A percentile compares a stretch with the other conserved stretches of the same genome.
Evolutionary conservation across 352 stramenopile species (phyloP).

Genomic region (Thalassiosira mediterranea): DNA sequence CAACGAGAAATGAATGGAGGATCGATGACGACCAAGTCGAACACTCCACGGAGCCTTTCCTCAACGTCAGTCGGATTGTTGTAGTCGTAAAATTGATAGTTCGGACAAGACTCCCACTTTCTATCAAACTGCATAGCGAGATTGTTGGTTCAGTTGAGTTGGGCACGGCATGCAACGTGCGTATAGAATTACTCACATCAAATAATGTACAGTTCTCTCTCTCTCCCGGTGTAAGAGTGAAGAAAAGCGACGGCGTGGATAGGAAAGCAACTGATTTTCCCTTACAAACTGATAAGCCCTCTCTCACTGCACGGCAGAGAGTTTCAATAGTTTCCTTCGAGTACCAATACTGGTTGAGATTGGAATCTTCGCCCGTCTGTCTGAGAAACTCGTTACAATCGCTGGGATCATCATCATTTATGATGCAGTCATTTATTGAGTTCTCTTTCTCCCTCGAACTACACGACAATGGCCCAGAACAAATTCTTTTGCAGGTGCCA

Average conservation of each 20-base stretch:
- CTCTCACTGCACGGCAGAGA: constrained; percentile 47
- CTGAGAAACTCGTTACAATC: constrained; percentile 37
- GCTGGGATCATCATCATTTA: background rate
- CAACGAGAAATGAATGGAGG: constrained; percentile 93
- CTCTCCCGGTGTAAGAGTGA: constrained; percentile 81
- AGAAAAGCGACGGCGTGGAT: constrained; percentile 93
- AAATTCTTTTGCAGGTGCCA: constrained; percentile 1
- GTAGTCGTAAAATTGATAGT: constrained; percentile 91
- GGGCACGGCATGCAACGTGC: no score
- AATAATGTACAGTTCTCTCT: constrained; percentile 86
- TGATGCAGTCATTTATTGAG: background rate
- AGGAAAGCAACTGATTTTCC: constrained; percentile 86
- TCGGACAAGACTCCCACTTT: constrained; percentile 83
- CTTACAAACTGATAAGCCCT: constrained; percentile 51
- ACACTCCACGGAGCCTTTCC: constrained; percentile 70
- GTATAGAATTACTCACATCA: constrained; percentile 89
- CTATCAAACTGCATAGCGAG: constrained; percentile 83
- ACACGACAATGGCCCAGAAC: background rate
- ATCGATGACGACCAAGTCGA: constrained; percentile 93
- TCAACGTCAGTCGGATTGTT: constrained; percentile 85
- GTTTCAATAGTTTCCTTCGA: constrained; percentile 87
- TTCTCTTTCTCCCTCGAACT: constrained; percentile 8
- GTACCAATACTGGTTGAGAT: constrained; percentile 98
- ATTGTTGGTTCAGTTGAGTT: background rate
- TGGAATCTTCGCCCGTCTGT: constrained; percentile 85